These are phyloP conservation scores for Castanea mollissima DNA, from an alignment of 306 rosid species.

Conservation along the genomic window DNA sequence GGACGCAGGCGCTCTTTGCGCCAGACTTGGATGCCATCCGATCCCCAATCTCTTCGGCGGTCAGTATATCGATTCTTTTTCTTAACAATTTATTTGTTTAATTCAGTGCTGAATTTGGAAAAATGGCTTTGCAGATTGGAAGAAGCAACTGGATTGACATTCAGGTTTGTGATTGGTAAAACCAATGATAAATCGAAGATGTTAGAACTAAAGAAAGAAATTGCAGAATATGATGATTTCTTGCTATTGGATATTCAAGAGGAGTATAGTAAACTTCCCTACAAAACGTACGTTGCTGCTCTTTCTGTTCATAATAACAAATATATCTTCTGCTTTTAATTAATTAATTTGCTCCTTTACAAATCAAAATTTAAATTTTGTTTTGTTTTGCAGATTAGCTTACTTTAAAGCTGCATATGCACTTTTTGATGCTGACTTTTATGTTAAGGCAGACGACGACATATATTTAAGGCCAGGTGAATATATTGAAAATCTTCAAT, in stretches of 20 bases:
- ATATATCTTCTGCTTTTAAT: conserved; percentile 1
- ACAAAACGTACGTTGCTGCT: conserved; percentile 80
- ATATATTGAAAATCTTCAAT: conserved; percentile 10
- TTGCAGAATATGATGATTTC: conserved; percentile 77
- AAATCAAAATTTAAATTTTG: not conserved
- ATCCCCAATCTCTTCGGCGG: conserved; percentile 79
- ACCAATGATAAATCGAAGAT: conserved; percentile 64
- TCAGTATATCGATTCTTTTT: conserved; percentile 16
- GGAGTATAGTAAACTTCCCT: conserved; percentile 99
- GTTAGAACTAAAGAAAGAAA: conserved; percentile 67
- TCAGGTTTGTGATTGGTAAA: conserved; percentile 88
- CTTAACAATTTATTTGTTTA: not conserved
- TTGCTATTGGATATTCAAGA: conserved; percentile 87
- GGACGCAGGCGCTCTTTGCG: conserved; percentile 74
- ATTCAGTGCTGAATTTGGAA: no score
- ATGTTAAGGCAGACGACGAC: conserved; percentile 97
- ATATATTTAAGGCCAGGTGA: conserved; percentile 96
- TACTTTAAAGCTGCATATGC: conserved; percentile 96
- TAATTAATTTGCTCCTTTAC: conserved; percentile 15
- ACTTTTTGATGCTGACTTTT: conserved; percentile 79
- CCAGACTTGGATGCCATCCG: conserved; percentile 92
- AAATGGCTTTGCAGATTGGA: conserved; percentile 67
- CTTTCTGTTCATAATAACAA: no score
- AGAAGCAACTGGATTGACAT: conserved; percentile 93
- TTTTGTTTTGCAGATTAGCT: conserved; percentile 66